Evolutionary conservation across 2,329 filamentous ascomycete genomes (phyloP), one percentile per base, ranked within the genome.

Genomic region (Colletotrichum camelliae): DNA sequence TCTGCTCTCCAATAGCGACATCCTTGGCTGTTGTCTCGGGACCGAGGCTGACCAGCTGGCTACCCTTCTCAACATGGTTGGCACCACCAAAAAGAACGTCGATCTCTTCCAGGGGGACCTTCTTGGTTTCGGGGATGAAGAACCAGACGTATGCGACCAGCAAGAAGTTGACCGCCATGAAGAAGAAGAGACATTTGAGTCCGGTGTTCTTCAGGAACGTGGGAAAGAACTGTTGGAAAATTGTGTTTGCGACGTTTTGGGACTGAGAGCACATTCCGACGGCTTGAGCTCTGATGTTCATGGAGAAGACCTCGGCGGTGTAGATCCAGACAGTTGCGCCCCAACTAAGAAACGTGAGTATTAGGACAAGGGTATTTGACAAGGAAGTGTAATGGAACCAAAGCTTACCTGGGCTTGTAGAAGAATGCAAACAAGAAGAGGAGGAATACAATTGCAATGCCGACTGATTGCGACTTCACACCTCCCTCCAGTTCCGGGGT

Each of bases 141-240:
- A 89, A 89, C 77, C 79, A 89, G 57, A 89, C 88, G 72, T 88
- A 89, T 27, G 83, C 39, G 16, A 84, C 84, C 12, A 90, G 84
- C 35, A 89, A 75, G 77, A 89, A 82, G 79, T 90, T 88, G 61
- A 87, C 77, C 10, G 80, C 76, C 79, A 83, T 82, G 77, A 84
- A 84, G 73, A 84, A 83, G 77, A 82, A 84, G 9, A 87, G 80
- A 37, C 85, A 86, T 67, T 84, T 84, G 31, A 89, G 85, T 10
- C 86, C 86, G 24, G 83, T 81, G 79, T 93, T 91, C 67, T 89
- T 85, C 18, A 93, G 87, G 84, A 94, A 94, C 8, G 88, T 89
- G 16, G 92, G 92, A 86, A 94, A 94, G 86, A 94, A 93, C 77
- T 94, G 92, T 81, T 93, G 91, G 80, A 93, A 91, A 78, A 94